These are phyloP conservation scores for Colletotrichum sp. DNA, from an alignment of 2,329 filamentous ascomycete species.

Conservation along the genomic window DNA sequence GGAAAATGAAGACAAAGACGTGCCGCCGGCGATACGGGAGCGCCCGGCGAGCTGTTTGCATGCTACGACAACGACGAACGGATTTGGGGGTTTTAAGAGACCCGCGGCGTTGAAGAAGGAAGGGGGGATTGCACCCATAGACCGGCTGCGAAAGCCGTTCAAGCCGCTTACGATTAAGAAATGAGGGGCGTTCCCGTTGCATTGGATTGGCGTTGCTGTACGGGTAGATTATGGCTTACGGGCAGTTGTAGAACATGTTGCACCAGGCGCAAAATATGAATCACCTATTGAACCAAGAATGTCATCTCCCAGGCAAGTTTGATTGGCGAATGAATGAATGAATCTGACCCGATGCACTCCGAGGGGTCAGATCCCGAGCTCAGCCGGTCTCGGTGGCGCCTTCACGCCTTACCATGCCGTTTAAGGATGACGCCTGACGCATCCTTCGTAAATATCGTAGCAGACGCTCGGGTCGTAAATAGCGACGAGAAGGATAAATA, in stretches of 20 bases:
- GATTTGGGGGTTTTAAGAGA: conserved; percentile 44
- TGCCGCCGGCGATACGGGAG: conserved; percentile 35
- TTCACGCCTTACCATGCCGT: background rate
- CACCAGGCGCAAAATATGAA: background rate
- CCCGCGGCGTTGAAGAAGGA: conserved; percentile 43
- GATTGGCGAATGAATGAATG: background rate
- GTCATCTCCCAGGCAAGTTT: accelerated
- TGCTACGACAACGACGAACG: conserved; percentile 51
- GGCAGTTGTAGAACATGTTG: background rate
- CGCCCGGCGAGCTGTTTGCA: conserved; percentile 54
- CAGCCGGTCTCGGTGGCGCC: background rate
- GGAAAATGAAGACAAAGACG: conserved; percentile 29
- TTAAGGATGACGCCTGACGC: background rate
- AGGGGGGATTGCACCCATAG: conserved; percentile 52
- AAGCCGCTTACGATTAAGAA: conserved; percentile 61
- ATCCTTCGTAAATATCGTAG: conserved; percentile 7
- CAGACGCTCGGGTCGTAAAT: background rate
- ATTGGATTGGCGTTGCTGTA: background rate
- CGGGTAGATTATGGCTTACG: background rate
- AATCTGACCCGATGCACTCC: background rate
- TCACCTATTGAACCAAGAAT: background rate
- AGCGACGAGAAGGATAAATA: background rate
- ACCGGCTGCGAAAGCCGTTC: conserved; percentile 59
- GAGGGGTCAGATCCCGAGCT: background rate
- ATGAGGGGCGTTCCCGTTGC: background rate